Base-by-base conservation (phyloP, 1,284 basidiomycete species). In the Microstroma glucosiphilum region DNA sequence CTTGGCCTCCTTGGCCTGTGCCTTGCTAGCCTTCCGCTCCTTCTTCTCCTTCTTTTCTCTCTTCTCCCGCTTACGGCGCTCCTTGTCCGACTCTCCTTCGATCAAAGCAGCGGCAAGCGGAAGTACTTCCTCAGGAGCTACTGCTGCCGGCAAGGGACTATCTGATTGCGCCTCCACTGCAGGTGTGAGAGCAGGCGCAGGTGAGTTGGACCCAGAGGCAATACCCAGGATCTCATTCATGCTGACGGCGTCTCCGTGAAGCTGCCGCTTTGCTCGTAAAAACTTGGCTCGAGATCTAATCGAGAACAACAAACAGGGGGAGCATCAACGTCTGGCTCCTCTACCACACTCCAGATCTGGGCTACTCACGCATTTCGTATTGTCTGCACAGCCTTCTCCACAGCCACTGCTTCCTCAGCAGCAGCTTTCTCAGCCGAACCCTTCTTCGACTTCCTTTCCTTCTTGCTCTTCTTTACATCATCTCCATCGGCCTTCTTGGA, bases 161-260 rank as follows among this genome's bases (percentile, higher is more conserved):
- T 3, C 4, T 61, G 1, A 65, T 62, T 6, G 65, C 62, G 6
- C 66, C 6, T 15, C 25, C 21, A 26, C 21, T 13, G 19, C 68
- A 1, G 69, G 66, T 17, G 67, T 55, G 17, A 71, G 66, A 13
- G 72, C 69, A 40, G 58, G 15, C 17, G 17, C 59, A 15, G 60
- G 58, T 1, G 58, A 19, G 25, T 26, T 30, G 3, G 40, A 23
- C n/a, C 53, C 57, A 1, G 70, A 65, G 9, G 70, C 65, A 40
- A 77, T 76, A 1, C 75, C 75, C 9, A 77, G 63, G 19, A 77
- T 77, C 59, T 77, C 75, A 54, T 77, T 77, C 65, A 77, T 67
- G 56, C 71, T 70, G 25, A 62, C 60, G 6, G 68, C 61, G 23
- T 72, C 71, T 25, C 60, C 64, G 17, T 69, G 68, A 15, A 73